Evolutionary conservation across 2,329 filamentous ascomycete species (phyloP).

Genomic region (Pleoardoris graminearum): DNA sequence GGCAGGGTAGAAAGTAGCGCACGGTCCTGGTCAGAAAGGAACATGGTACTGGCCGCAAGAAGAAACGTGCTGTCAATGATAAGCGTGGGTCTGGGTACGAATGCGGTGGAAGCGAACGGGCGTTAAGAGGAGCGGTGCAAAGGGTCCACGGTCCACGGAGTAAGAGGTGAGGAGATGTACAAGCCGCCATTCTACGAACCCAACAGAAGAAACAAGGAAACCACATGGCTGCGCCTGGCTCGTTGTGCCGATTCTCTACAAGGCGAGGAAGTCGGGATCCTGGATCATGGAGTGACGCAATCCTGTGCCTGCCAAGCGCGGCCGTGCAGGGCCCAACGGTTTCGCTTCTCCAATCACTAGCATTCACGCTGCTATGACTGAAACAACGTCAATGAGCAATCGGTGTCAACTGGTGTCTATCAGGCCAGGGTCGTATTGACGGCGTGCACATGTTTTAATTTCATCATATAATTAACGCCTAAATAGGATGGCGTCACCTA

Average conservation of each 20-base stretch:
- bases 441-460: not conserved
- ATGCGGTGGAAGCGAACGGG: not conserved
- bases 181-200: not conserved
- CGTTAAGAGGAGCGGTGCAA: slow-evolving; percentile 4
- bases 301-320: slow-evolving; percentile 20
- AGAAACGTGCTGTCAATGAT: not conserved
- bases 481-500: not conserved
- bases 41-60: slow-evolving; percentile 26
- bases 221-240: slow-evolving; percentile 6
- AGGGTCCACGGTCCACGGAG: slow-evolving; percentile 22
- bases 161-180: slow-evolving; percentile 9
- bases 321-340: slow-evolving; percentile 8
- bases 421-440: too few relatives aligned
- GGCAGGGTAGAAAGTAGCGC: slow-evolving; percentile 7
- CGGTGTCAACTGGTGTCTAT: too few relatives aligned
- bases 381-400: slow-evolving; percentile 12
- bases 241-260: slow-evolving; percentile 15
- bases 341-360: slow-evolving; percentile 19
- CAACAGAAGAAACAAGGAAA: slow-evolving; percentile 16
- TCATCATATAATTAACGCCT: slow-evolving; percentile 4
- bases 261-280: slow-evolving; percentile 17
- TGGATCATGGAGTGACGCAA: slow-evolving; percentile 19
- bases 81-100: not conserved
- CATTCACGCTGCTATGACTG: not conserved
- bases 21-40: slow-evolving; percentile 10